phyloP scores from a whole-genome alignment of 2,329 filamentous ascomycete genomes.

The Pseudopithomyces maydicus region DNA sequence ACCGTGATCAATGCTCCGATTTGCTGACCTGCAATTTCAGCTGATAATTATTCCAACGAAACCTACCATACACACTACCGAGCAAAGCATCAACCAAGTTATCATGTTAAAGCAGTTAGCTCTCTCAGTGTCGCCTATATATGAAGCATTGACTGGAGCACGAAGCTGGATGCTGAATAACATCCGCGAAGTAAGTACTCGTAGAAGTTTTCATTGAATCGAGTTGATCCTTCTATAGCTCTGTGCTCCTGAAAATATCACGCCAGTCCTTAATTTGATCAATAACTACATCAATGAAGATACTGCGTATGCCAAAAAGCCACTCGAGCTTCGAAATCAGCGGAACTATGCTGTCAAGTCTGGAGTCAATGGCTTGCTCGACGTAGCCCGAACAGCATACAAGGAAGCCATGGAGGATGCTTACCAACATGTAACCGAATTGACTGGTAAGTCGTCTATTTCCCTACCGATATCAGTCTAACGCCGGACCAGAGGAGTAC shows the following conservation, averaged over 20 bases:
- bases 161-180: slow-evolving; percentile 67
- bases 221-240: slow-evolving; percentile 47
- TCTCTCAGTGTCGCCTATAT: slow-evolving; percentile 68
- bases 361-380: slow-evolving; percentile 82
- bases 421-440: slow-evolving; percentile 68
- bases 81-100: slow-evolving; percentile 84
- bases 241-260: slow-evolving; percentile 68
- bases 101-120: slow-evolving; percentile 87
- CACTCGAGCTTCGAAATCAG: slow-evolving; percentile 87
- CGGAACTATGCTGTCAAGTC: slow-evolving; percentile 88
- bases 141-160: slow-evolving; percentile 69
- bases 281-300: slow-evolving; percentile 77
- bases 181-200: slow-evolving; percentile 62
- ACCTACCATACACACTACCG: slow-evolving; percentile 68
- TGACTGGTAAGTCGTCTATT: slow-evolving; percentile 61
- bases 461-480: neutral
- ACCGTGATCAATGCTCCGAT: neutral
- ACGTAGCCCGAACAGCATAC: slow-evolving; percentile 86
- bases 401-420: slow-evolving; percentile 85
- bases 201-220: neutral
- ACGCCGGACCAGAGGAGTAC: slow-evolving; percentile 48
- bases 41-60: slow-evolving; percentile 77
- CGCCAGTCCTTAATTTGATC: slow-evolving; percentile 68
- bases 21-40: slow-evolving; percentile 38
- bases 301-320: slow-evolving; percentile 75